A percentile compares a stretch with the other conserved stretches of the same genome.
These are phyloP conservation scores for Fusarium continuum DNA, from an alignment of 2,329 filamentous ascomycete genomes.

Conservation along the genomic window DNA sequence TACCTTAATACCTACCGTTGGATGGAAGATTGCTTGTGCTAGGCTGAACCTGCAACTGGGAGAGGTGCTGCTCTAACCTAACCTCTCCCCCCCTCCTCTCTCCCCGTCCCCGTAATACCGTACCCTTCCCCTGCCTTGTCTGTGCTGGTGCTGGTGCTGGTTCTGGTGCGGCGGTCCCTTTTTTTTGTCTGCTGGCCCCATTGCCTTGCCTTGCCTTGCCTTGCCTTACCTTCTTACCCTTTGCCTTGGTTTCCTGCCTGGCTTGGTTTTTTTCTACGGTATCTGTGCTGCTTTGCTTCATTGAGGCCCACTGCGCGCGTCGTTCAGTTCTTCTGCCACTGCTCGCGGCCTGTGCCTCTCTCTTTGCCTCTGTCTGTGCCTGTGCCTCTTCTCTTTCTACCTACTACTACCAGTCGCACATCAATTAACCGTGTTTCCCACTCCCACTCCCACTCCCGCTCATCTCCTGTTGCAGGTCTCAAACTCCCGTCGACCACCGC, in stretches of 20 bases:
- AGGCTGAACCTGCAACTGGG: slow-evolving; percentile 20
- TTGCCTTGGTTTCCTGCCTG: slow-evolving; percentile 32
- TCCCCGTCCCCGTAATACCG: slow-evolving; percentile 7
- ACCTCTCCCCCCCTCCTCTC: background rate
- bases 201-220: background rate
- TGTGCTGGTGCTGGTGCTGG: slow-evolving; percentile 7
- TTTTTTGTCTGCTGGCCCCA: slow-evolving; percentile 10
- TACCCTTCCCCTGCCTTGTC: background rate
- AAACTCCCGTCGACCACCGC: slow-evolving; percentile 14
- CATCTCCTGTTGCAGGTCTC: slow-evolving; percentile 18
- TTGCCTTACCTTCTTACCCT: background rate
- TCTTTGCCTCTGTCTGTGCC: background rate
- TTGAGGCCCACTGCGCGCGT: slow-evolving; percentile 22
- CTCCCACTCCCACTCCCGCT: background rate
- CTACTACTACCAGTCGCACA: slow-evolving; percentile 5
- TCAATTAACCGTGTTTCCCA: slow-evolving; percentile 19
- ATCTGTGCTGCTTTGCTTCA: slow-evolving; percentile 15
- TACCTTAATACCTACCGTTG: slow-evolving; percentile 6
- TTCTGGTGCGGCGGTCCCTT: too few relatives aligned
- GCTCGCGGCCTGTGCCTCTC: slow-evolving; percentile 13
- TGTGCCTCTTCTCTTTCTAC: background rate
- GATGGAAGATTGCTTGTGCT: slow-evolving; percentile 4
- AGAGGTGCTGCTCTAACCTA: slow-evolving; percentile 20
- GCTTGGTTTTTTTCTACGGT: slow-evolving; percentile 21
- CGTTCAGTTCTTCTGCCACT: slow-evolving; percentile 13